Evolutionary conservation across 768 basidiomycete genomes (phyloP).

Genomic region (Calocera cornea): DNA sequence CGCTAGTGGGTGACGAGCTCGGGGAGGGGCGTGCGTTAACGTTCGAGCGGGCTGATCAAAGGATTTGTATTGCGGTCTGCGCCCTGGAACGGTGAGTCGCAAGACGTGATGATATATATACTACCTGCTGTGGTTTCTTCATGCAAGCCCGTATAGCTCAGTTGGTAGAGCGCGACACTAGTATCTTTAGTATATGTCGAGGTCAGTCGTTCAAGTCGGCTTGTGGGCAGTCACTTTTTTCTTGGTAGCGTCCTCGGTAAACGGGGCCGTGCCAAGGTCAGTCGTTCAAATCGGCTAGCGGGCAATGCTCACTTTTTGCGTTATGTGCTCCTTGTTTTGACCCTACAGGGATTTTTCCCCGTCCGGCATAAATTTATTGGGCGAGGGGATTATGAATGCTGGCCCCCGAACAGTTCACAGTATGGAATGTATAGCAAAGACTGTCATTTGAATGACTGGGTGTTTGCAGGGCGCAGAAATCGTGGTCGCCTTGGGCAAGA

Average conservation of each 20-base stretch:
- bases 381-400: too few species aligned
- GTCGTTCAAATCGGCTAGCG: slow-evolving; percentile 4
- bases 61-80: neutral
- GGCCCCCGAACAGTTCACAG: too few species aligned
- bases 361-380: too few species aligned
- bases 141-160: neutral
- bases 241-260: too few species aligned
- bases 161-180: neutral
- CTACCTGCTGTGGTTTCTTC: too few species aligned
- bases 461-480: too few species aligned
- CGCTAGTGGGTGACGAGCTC: neutral
- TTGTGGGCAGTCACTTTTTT: neutral
- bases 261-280: neutral
- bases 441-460: too few species aligned
- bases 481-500: neutral
- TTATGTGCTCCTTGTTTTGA: neutral
- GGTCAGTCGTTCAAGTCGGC: too few species aligned
- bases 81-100: too few species aligned
- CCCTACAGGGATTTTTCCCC: too few species aligned
- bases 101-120: too few species aligned
- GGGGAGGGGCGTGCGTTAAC: neutral
- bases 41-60: neutral
- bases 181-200: neutral
- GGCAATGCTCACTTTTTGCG: neutral
- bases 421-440: too few species aligned